phyloP scores from a whole-genome alignment of 2,329 filamentous ascomycete species.

The Apiospora pterosperma region DNA sequence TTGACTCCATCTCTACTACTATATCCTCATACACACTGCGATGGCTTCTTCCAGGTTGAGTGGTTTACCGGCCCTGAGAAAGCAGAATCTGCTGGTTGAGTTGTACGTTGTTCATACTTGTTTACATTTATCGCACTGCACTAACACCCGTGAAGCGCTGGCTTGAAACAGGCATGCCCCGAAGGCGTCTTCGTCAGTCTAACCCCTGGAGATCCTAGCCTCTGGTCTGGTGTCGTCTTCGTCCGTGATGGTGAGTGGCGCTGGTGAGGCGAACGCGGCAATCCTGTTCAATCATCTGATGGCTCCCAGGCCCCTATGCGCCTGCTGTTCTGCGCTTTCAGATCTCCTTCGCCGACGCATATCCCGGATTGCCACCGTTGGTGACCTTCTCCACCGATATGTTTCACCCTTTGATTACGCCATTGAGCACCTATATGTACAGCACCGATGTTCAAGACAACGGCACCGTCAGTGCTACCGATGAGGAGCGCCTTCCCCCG shows the following conservation, averaged over 20 bases:
- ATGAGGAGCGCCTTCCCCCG: conserved; percentile 78
- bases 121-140: conserved; percentile 8
- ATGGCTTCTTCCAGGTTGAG: conserved; percentile 46
- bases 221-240: conserved; percentile 92
- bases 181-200: conserved; percentile 85
- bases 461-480: conserved; percentile 77
- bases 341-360: conserved; percentile 78
- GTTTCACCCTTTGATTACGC: conserved; percentile 90
- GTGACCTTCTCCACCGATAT: conserved; percentile 90
- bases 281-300: background rate
- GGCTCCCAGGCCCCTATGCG: conserved; percentile 75
- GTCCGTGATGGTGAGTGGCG: conserved; percentile 78
- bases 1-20: background rate
- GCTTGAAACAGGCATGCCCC: conserved; percentile 77
- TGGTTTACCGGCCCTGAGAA: conserved; percentile 56
- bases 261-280: background rate
- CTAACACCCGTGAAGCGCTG: conserved; percentile 53
- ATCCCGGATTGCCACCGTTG: conserved; percentile 75
- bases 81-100: conserved; percentile 75
- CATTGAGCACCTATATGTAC: conserved; percentile 92
- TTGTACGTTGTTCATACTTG: conserved; percentile 65
- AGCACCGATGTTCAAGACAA: conserved; percentile 72
- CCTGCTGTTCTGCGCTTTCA: conserved; percentile 86
- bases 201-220: conserved; percentile 72
- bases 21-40: background rate